Conservation (phyloP, 2,329 filamentous ascomycete species). For the Claviceps spartinae region DNA sequence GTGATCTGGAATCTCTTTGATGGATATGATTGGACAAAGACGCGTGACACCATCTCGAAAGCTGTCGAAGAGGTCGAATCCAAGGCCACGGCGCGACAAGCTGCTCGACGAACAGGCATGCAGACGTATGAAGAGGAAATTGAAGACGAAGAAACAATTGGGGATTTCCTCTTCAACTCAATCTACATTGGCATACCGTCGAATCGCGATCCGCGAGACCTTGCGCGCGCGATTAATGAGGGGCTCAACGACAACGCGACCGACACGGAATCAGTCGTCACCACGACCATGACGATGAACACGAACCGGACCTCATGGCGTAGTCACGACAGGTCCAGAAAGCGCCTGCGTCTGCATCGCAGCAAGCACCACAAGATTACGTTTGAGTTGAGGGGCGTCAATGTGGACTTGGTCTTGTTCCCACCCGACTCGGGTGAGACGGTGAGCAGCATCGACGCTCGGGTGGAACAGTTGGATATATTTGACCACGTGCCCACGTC, state of each 20-base stretch:
- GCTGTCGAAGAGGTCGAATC: slow-evolving; percentile 79
- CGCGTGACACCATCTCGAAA: slow-evolving; percentile 72
- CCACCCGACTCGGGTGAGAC: slow-evolving; percentile 66
- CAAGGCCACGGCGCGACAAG: slow-evolving; percentile 63
- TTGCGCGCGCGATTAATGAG: slow-evolving; percentile 74
- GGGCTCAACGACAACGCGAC: slow-evolving; percentile 75
- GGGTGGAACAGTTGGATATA: slow-evolving; percentile 71
- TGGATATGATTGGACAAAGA: slow-evolving; percentile 90
- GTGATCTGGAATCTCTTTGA: slow-evolving; percentile 97
- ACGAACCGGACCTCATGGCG: slow-evolving; percentile 34
- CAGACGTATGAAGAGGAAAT: slow-evolving; percentile 53
- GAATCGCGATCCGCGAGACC: slow-evolving; percentile 70
- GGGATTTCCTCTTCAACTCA: slow-evolving; percentile 94
- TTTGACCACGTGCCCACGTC: slow-evolving; percentile 92
- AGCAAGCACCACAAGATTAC: slow-evolving; percentile 92
- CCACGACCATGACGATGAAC: slow-evolving; percentile 53
- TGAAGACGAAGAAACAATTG: slow-evolving; percentile 76
- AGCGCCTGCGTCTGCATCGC: slow-evolving; percentile 57
- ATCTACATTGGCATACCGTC: slow-evolving; percentile 92
- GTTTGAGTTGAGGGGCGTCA: slow-evolving; percentile 78
- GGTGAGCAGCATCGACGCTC: slow-evolving; percentile 74
- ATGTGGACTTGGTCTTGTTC: slow-evolving; percentile 69
- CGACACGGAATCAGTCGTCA: slow-evolving; percentile 80
- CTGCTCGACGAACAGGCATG: slow-evolving; percentile 38
- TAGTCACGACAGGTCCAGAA: slow-evolving; percentile 33